Percentiles rank a stretch among this genome's conserved stretches.
These are phyloP conservation scores for Ormosia semicastrata DNA, from an alignment of 306 rosid species.

Conservation along the genomic window DNA sequence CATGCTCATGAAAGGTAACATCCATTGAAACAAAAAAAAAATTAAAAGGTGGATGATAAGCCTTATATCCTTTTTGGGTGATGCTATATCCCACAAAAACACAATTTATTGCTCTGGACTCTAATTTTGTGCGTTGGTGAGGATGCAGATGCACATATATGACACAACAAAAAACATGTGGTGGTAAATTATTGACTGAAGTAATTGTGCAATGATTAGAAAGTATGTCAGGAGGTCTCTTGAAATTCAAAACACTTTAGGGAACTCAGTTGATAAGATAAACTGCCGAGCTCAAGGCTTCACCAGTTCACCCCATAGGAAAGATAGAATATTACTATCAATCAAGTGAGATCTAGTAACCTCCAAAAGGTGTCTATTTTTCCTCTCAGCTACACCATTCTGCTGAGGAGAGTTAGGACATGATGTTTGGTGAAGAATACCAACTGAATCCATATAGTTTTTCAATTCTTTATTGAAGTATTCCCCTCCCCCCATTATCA, in stretches of 20 bases:
- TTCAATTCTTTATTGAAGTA: neutral
- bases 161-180: neutral
- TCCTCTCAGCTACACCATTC: too few species aligned
- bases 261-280: neutral
- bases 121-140: neutral
- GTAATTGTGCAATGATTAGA: neutral
- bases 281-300: neutral
- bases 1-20: too few species aligned
- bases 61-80: too few species aligned
- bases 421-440: neutral
- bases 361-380: neutral
- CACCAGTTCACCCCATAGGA: neutral
- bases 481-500: neutral
- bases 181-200: neutral
- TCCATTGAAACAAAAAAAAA: too few species aligned
- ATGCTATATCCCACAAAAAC: too few species aligned
- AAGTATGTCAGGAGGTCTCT: neutral
- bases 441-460: neutral
- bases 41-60: too few species aligned
- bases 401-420: neutral
- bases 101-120: too few species aligned
- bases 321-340: neutral
- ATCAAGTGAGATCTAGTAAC: neutral
- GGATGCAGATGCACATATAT: neutral
- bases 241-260: neutral